phyloP scores from a whole-genome alignment of 2,329 filamentous ascomycete species.

The Trichophyton rubrum region DNA sequence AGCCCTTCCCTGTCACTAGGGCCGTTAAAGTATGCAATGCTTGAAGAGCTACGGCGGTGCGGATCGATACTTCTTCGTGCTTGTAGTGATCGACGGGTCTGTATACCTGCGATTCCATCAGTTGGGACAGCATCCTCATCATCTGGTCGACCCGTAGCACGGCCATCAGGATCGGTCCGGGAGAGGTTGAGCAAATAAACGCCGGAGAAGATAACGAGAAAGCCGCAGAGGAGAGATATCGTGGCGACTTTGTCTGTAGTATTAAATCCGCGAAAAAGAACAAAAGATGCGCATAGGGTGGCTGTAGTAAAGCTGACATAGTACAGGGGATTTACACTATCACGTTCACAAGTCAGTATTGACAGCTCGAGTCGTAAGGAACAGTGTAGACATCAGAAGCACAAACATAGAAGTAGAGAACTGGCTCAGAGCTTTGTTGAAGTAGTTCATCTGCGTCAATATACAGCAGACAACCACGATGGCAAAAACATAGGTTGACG shows the following conservation, averaged over 20 bases:
- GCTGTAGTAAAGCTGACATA: constrained; percentile 96
- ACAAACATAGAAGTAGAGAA: constrained; percentile 95
- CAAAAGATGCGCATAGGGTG: constrained; percentile 87
- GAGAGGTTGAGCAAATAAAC: constrained; percentile 97
- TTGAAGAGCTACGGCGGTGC: constrained; percentile 49
- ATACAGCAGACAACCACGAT: constrained; percentile 91
- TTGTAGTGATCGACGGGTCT: constrained; percentile 91
- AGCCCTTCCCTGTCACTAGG: constrained; percentile 62
- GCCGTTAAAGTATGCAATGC: constrained; percentile 45
- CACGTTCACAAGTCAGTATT: constrained; percentile 18
- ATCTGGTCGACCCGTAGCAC: constrained; percentile 44
- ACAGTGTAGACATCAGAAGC: neutral
- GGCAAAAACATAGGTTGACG: constrained; percentile 94
- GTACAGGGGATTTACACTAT: constrained; percentile 85
- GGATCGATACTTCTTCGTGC: constrained; percentile 56
- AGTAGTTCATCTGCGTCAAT: constrained; percentile 98
- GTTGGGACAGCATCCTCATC: constrained; percentile 72
- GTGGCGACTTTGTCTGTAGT: constrained; percentile 86
- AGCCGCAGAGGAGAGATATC: constrained; percentile 80
- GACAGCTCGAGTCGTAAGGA: neutral
- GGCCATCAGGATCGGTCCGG: constrained; percentile 74
- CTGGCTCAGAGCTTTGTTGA: constrained; percentile 94
- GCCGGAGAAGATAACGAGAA: constrained; percentile 87
- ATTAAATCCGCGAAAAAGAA: constrained; percentile 92
- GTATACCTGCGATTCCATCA: constrained; percentile 76